These are phyloP conservation scores for Ceratocystis cacaofunesta DNA, from an alignment of 2,329 filamentous ascomycete genomes.

Conservation along the genomic window DNA sequence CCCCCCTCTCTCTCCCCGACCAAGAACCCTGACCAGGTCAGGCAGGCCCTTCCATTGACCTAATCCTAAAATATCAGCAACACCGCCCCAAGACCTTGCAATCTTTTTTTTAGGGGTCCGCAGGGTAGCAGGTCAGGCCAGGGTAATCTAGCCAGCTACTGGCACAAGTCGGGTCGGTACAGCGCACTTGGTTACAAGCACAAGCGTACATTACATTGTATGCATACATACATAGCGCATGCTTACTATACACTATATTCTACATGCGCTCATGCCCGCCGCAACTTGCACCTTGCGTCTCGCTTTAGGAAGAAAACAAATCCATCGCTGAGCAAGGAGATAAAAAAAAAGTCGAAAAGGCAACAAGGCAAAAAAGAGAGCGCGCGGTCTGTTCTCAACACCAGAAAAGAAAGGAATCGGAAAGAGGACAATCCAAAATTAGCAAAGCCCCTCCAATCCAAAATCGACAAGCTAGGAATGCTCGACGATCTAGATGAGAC, in stretches of 20 bases:
- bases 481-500: constrained; percentile 2
- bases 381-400: background rate
- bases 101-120: background rate
- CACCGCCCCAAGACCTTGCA: background rate
- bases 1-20: background rate
- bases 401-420: background rate
- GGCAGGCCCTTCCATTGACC: background rate
- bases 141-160: no score
- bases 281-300: constrained; percentile 3
- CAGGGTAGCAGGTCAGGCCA: no score
- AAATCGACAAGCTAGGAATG: background rate
- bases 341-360: no score
- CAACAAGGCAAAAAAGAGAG: background rate
- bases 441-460: constrained; percentile 2
- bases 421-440: background rate
- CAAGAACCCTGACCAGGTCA: background rate
- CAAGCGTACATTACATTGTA: background rate
- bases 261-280: background rate
- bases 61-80: background rate
- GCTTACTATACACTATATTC: no score
- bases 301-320: background rate
- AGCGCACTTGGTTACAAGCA: background rate
- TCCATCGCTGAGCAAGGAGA: background rate
- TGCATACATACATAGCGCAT: no score
- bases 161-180: background rate